phyloP scores from a whole-genome alignment of 1,284 basidiomycete genomes.

The Thecaphora thlaspeos region DNA sequence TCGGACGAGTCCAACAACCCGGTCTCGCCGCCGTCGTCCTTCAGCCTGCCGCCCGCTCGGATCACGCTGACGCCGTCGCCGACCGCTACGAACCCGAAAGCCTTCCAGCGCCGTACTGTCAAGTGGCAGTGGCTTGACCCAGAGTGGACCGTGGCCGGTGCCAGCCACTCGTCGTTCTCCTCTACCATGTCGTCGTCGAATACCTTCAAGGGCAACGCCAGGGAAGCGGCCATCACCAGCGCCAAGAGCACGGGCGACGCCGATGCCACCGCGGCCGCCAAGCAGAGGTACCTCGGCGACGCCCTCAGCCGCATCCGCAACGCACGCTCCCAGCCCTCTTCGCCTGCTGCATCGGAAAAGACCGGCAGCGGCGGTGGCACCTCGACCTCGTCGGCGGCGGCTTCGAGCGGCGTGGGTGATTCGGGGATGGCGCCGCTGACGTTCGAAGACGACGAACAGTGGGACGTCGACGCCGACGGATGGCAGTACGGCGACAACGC shows the following conservation, averaged over 20 bases:
- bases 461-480: constrained; percentile 75
- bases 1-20: constrained; percentile 58
- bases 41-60: constrained; percentile 60
- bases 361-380: too few species aligned
- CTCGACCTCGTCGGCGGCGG: too few species aligned
- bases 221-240: constrained; percentile 23
- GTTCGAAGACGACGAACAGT: constrained; percentile 8
- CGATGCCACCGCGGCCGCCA: constrained; percentile 18
- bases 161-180: constrained; percentile 15
- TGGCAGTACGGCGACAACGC: constrained; percentile 96
- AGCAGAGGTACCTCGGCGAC: constrained; percentile 34
- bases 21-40: constrained; percentile 63
- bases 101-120: constrained; percentile 48
- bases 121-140: constrained; percentile 60
- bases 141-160: constrained; percentile 59
- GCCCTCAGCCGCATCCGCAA: constrained; percentile 24
- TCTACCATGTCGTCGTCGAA: constrained; percentile 3
- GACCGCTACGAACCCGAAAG: constrained; percentile 38
- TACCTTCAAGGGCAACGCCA: constrained; percentile 24
- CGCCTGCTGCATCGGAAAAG: neutral
- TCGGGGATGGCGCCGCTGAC: constrained; percentile 6
- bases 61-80: constrained; percentile 51
- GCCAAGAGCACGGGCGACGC: constrained; percentile 18
- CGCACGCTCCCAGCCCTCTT: constrained; percentile 2
- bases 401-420: too few species aligned